phyloP scores from a whole-genome alignment of 169 alveolate genomes.

The Prorocentrum cordatum region DNA sequence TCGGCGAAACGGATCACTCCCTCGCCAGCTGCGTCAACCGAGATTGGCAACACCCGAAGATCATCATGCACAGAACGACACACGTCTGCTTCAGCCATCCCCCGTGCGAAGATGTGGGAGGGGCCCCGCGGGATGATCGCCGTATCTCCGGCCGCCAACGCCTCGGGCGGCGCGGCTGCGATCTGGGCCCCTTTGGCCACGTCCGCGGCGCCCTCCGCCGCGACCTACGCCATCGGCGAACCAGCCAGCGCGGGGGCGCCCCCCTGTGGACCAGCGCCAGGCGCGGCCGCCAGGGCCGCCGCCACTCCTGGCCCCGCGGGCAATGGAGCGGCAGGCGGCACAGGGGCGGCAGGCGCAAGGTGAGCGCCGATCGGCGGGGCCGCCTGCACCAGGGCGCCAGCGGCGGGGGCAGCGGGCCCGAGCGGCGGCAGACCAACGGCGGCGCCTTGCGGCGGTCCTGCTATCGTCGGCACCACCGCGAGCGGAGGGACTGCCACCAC shows the following conservation, averaged over 20 bases:
- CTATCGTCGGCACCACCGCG: no score
- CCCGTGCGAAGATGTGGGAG: not conserved
- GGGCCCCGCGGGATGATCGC: not conserved
- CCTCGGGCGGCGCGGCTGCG: not conserved
- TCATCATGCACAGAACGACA: not conserved
- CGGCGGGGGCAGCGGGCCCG: no score
- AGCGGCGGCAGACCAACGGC: no score
- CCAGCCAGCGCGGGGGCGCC: not conserved
- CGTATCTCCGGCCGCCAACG: not conserved
- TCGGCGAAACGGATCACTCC: not conserved
- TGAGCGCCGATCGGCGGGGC: no score
- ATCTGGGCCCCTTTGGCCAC: not conserved
- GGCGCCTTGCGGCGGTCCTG: no score
- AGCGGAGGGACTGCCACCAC: no score
- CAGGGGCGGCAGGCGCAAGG: no score
- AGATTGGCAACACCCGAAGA: not conserved
- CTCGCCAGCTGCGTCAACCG: not conserved
- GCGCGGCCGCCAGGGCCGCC: not conserved
- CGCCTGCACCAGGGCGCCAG: no score
- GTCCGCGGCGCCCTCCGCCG: not conserved
- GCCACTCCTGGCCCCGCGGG: no score
- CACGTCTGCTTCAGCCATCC: not conserved
- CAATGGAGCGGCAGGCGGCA: no score
- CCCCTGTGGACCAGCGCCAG: no score
- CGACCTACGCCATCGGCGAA: conserved; percentile 19